These are phyloP conservation scores for Francoa sonchifolia DNA, from an alignment of 441 rosid genomes.

Conservation along the genomic window DNA sequence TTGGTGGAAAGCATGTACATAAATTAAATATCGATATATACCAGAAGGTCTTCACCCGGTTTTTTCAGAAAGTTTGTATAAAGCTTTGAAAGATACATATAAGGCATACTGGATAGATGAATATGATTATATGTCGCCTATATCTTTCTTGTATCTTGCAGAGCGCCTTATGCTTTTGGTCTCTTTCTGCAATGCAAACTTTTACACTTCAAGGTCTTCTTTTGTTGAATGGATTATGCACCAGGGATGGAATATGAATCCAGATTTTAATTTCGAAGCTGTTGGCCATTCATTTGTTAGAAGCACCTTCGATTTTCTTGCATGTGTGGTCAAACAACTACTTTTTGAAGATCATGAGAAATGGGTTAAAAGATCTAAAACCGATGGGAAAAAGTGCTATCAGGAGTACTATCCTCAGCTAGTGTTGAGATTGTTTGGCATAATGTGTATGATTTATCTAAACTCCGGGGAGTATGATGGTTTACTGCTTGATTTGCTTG, in stretches of 20 bases:
- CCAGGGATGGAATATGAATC: background rate
- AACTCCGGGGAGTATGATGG: background rate
- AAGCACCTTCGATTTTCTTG: background rate
- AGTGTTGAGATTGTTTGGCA: background rate
- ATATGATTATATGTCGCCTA: background rate
- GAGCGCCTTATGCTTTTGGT: constrained; percentile 1
- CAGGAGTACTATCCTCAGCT: no score
- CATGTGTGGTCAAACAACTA: background rate
- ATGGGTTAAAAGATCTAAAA: background rate
- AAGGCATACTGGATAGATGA: background rate
- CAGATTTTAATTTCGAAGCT: background rate
- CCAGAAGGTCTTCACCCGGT: background rate
- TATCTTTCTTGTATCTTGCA: background rate
- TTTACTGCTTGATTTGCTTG: background rate
- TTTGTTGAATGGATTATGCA: constrained; percentile 1
- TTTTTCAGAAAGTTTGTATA: background rate
- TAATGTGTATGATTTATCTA: background rate
- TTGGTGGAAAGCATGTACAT: background rate
- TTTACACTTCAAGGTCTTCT: background rate
- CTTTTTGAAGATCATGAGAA: background rate
- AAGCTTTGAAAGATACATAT: background rate
- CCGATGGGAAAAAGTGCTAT: background rate
- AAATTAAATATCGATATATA: background rate
- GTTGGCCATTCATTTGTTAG: background rate
- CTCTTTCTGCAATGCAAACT: background rate